A percentile compares a stretch with the other conserved stretches of the same genome.
These are phyloP conservation scores for Licmophora abbreviata DNA, from an alignment of 108 stramenopile genomes.

Conservation along the genomic window DNA sequence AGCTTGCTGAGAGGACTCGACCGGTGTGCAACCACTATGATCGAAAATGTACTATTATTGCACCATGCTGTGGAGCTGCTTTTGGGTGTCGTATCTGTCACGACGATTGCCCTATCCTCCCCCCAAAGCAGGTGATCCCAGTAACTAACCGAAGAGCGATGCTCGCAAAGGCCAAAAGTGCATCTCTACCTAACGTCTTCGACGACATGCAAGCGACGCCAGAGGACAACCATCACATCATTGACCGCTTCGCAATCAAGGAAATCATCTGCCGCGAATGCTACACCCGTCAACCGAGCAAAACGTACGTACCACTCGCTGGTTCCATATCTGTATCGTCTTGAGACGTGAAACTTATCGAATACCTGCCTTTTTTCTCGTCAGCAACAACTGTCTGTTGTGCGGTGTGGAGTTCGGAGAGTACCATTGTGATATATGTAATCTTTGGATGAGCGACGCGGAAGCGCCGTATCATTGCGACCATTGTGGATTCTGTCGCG, in stretches of 20 bases:
- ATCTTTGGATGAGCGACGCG: constrained; percentile 77
- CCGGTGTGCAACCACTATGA: constrained; percentile 68
- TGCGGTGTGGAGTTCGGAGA: constrained; percentile 66
- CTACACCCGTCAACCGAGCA: constrained; percentile 66
- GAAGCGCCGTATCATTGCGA: constrained; percentile 74
- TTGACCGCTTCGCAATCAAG: constrained; percentile 67
- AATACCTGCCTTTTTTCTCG: background rate
- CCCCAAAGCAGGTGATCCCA: constrained; percentile 15
- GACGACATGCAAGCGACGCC: constrained; percentile 8
- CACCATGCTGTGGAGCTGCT: constrained; percentile 72
- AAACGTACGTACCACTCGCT: constrained; percentile 48
- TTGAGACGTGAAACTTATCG: background rate
- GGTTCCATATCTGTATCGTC: too few relatives aligned
- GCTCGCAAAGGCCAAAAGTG: constrained; percentile 4
- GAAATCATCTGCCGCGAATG: constrained; percentile 80
- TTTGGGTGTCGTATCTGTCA: constrained; percentile 85
- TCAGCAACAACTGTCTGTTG: constrained; percentile 59
- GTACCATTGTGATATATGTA: constrained; percentile 80
- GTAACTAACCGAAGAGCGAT: background rate
- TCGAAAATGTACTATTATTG: constrained; percentile 68
- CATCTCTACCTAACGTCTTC: constrained; percentile 8
- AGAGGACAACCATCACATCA: constrained; percentile 72
- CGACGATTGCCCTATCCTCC: constrained; percentile 55
- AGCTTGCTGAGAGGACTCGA: constrained; percentile 27
- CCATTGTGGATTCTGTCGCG: constrained; percentile 82